A percentile compares a stretch with the other conserved stretches of the same genome.
These are phyloP conservation scores for Xylariaceae sp. DNA, from an alignment of 2,329 filamentous ascomycete species.

Conservation along the genomic window DNA sequence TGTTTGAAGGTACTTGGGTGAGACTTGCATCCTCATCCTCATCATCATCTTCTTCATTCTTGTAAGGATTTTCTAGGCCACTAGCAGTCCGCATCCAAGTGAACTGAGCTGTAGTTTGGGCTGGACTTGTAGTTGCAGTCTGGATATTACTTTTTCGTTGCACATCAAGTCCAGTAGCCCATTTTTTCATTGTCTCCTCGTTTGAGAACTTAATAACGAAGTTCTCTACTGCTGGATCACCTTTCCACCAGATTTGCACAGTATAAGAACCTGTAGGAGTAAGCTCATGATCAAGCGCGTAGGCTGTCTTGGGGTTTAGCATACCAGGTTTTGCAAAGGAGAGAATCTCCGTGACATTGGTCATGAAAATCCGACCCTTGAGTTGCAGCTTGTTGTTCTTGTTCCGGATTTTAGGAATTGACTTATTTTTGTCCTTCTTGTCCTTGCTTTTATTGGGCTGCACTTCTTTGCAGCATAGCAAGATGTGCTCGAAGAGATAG, in stretches of 20 bases:
- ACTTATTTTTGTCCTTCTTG: conserved; percentile 65
- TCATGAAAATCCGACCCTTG: conserved; percentile 98
- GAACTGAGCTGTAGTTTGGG: conserved; percentile 68
- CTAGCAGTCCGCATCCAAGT: conserved; percentile 70
- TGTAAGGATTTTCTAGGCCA: conserved; percentile 79
- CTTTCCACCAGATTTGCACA: conserved; percentile 98
- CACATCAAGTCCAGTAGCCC: conserved; percentile 74
- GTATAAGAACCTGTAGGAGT: conserved; percentile 73
- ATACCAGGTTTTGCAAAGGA: conserved; percentile 83
- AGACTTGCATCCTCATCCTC: conserved; percentile 37
- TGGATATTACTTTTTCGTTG: conserved; percentile 66
- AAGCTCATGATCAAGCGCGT: conserved; percentile 6
- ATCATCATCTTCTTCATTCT: conserved; percentile 62
- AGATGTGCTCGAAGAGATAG: conserved; percentile 92
- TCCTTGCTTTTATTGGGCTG: conserved; percentile 80
- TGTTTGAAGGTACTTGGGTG: conserved; percentile 34
- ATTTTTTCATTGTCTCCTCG: conserved; percentile 91
- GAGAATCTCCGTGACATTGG: conserved; percentile 94
- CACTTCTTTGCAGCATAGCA: conserved; percentile 95
- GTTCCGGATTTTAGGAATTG: conserved; percentile 56
- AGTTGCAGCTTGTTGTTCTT: conserved; percentile 83
- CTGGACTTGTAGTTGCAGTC: conserved; percentile 45
- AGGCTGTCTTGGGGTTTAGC: conserved; percentile 27
- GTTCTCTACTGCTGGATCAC: conserved; percentile 90
- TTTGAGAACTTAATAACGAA: conserved; percentile 92